Evolutionary conservation across 495 filamentous ascomycete genomes (phyloP).

Genomic region (Hypoxylon cercidicola): DNA sequence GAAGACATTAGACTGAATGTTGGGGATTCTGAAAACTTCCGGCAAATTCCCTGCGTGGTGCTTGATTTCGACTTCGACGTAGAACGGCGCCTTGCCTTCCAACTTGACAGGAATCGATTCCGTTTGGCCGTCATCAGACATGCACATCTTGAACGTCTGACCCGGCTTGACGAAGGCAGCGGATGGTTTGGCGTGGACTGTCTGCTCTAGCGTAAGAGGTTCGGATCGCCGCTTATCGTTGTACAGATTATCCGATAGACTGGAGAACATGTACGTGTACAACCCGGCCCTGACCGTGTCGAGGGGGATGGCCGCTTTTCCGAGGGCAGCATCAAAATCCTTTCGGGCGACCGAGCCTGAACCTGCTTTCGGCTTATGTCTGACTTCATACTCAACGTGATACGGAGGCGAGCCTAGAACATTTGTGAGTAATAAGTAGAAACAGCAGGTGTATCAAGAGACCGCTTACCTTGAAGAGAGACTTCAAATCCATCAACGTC

Average conservation of each 20-base stretch:
- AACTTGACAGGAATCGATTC: constrained; percentile 88
- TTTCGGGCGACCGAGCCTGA: constrained; percentile 68
- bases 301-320: constrained; percentile 77
- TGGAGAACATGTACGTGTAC: constrained; percentile 86
- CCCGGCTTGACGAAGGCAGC: constrained; percentile 85
- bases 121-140: constrained; percentile 79
- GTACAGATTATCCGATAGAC: constrained; percentile 85
- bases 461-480: constrained; percentile 71
- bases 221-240: constrained; percentile 69
- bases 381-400: constrained; percentile 81
- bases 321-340: constrained; percentile 75
- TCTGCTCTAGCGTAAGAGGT: constrained; percentile 78
- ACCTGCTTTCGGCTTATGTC: constrained; percentile 70
- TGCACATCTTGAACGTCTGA: constrained; percentile 95
- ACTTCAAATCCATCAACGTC: constrained; percentile 90
- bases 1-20: constrained; percentile 77
- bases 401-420: constrained; percentile 78
- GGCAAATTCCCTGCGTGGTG: constrained; percentile 83
- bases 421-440: constrained; percentile 23
- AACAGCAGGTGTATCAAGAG: background rate
- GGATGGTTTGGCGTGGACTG: constrained; percentile 80
- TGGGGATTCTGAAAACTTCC: constrained; percentile 79
- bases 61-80: constrained; percentile 88
- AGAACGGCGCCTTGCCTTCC: constrained; percentile 86
- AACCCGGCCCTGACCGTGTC: constrained; percentile 83